These are phyloP conservation scores for Leccinum ponderosum DNA, from an alignment of 1,284 basidiomycete genomes.

Conservation along the genomic window DNA sequence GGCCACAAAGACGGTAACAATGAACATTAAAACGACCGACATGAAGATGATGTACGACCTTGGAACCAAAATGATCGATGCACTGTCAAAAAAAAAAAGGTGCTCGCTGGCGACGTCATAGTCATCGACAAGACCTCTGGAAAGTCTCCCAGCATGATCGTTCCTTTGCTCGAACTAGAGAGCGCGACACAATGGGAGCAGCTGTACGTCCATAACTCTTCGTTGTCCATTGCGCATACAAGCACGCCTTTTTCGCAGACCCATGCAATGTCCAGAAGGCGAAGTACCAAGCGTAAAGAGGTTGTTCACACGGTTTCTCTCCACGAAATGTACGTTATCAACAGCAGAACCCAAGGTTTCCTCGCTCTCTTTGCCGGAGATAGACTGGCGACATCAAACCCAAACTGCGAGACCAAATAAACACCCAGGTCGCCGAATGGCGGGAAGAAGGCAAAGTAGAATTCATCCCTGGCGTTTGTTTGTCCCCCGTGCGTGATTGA, in stretches of 20 bases:
- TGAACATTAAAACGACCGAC: conserved; percentile 98
- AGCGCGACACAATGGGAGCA: conserved; percentile 98
- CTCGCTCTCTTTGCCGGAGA: conserved; percentile 82
- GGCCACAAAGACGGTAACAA: conserved; percentile 97
- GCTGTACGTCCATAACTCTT: conserved; percentile 64
- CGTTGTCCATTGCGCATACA: background rate
- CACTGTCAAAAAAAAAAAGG: conserved; percentile 93
- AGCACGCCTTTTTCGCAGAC: conserved; percentile 54
- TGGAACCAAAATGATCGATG: conserved; percentile 99
- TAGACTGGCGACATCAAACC: conserved; percentile 97
- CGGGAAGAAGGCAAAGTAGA: conserved; percentile 98
- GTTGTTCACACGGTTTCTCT: conserved; percentile 96
- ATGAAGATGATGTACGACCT: conserved; percentile 99
- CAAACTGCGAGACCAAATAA: conserved; percentile 95
- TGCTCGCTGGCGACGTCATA: conserved; percentile 94
- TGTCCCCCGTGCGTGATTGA: background rate
- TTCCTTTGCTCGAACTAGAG: conserved; percentile 93
- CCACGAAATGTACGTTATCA: conserved; percentile 99
- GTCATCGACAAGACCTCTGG: conserved; percentile 97
- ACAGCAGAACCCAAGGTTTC: conserved; percentile 94
- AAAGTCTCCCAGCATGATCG: conserved; percentile 95
- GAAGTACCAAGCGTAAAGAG: conserved; percentile 96
- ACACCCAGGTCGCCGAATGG: conserved; percentile 97
- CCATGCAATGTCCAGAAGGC: conserved; percentile 94
- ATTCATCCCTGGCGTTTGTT: conserved; percentile 91